Conservation (phyloP, 2,329 filamentous ascomycete species). For the Exophiala spinifera region DNA sequence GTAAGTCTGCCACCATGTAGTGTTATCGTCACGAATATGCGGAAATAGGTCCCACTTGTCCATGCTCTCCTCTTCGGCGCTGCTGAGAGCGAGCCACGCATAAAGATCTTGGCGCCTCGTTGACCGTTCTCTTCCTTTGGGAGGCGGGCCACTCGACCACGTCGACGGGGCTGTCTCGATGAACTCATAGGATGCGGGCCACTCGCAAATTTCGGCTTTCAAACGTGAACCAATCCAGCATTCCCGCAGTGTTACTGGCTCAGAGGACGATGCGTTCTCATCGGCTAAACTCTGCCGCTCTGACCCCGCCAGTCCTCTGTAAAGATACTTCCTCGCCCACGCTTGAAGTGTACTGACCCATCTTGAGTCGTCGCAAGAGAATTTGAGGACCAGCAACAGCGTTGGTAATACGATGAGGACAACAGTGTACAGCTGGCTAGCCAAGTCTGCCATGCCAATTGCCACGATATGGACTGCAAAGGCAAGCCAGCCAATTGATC, state of each 20-base stretch:
- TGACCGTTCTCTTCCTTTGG: constrained; percentile 5
- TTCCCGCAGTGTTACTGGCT: constrained; percentile 4
- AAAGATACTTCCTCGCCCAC: constrained; percentile 4
- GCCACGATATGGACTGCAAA: constrained; percentile 24
- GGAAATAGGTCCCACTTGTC: constrained; percentile 26
- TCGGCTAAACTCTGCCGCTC: not conserved
- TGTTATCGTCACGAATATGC: constrained; percentile 15
- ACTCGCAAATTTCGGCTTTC: constrained; percentile 21
- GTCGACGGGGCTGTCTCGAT: not conserved
- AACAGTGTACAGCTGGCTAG: constrained; percentile 22
- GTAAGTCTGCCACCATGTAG: constrained; percentile 18
- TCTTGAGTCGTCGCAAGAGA: constrained; percentile 23
- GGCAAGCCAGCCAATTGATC: constrained; percentile 21
- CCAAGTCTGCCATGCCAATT: constrained; percentile 21
- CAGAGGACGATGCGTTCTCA: not conserved
- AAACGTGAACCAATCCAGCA: constrained; percentile 23
- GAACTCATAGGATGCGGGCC: constrained; percentile 20
- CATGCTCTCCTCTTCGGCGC: constrained; percentile 21
- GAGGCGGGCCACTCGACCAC: constrained; percentile 1
- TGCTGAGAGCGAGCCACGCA: constrained; percentile 21
- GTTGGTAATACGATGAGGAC: constrained; percentile 21
- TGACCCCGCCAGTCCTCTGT: not conserved
- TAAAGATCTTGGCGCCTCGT: constrained; percentile 24
- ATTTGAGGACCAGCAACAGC: constrained; percentile 12
- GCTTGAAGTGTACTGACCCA: constrained; percentile 10